Conservation (phyloP, 73 alveolate species). For the Paramecium sonneborni region DNA sequence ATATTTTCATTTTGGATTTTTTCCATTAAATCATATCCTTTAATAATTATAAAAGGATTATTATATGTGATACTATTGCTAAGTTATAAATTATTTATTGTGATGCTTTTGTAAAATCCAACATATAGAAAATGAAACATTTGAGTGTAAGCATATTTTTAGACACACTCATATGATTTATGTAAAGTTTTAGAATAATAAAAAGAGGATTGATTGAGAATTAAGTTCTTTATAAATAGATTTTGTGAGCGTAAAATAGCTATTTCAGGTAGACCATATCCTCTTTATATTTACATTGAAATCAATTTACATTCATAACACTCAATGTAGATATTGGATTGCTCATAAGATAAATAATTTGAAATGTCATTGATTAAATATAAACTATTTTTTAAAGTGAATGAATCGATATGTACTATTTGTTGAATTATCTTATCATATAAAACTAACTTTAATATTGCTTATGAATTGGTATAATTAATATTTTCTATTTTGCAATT, state of each 20-base stretch:
- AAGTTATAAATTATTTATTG: background rate
- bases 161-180: background rate
- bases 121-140: background rate
- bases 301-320: background rate
- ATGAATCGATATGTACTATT: background rate
- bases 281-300: background rate
- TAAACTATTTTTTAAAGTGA: background rate
- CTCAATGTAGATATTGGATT: background rate
- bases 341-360: background rate
- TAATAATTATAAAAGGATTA: background rate
- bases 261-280: background rate
- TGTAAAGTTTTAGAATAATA: background rate
- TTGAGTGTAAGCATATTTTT: background rate
- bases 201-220: background rate
- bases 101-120: background rate
- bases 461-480: background rate
- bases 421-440: background rate
- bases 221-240: background rate
- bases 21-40: background rate
- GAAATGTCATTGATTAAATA: background rate
- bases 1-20: background rate
- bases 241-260: background rate
- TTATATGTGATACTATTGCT: background rate
- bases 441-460: background rate
- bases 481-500: background rate